These are phyloP conservation scores for Daldinia concentrica DNA, from an alignment of 495 filamentous ascomycete genomes.

Conservation along the genomic window DNA sequence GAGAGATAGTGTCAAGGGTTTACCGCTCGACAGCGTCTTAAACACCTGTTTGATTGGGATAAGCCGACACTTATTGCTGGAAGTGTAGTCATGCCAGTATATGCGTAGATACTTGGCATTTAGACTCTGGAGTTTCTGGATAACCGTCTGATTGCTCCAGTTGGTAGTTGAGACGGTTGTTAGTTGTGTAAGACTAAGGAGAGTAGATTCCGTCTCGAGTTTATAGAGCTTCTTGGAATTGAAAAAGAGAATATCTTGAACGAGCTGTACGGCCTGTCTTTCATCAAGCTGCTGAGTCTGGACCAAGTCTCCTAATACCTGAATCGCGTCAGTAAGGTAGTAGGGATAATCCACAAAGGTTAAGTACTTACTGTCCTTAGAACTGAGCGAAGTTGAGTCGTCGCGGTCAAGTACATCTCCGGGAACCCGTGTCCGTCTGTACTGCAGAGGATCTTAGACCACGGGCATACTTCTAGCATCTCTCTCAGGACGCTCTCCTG, in stretches of 20 bases:
- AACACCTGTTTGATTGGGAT: conserved; percentile 73
- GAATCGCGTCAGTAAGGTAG: background rate
- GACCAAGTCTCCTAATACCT: conserved; percentile 73
- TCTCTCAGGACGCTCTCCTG: conserved; percentile 78
- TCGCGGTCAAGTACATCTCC: conserved; percentile 82
- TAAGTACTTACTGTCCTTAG: conserved; percentile 69
- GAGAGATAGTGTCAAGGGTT: conserved; percentile 62
- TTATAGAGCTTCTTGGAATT: conserved; percentile 76
- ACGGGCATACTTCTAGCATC: conserved; percentile 79
- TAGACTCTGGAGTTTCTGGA: conserved; percentile 17
- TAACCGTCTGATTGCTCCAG: conserved; percentile 47
- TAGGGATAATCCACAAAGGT: background rate
- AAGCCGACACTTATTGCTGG: conserved; percentile 71
- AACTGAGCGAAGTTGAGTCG: conserved; percentile 79
- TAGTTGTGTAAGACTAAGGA: conserved; percentile 10
- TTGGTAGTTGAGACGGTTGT: conserved; percentile 38
- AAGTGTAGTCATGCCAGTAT: conserved; percentile 84
- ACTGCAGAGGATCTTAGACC: conserved; percentile 83
- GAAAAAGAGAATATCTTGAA: conserved; percentile 70
- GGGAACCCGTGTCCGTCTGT: conserved; percentile 87
- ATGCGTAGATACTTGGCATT: conserved; percentile 69
- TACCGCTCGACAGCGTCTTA: conserved; percentile 62
- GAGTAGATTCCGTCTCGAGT: conserved; percentile 47
- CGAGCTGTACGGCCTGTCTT: conserved; percentile 65
- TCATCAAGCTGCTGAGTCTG: conserved; percentile 63